These are phyloP conservation scores for Malassezia cuniculi DNA, from an alignment of 1,284 basidiomycete genomes.

Conservation along the genomic window DNA sequence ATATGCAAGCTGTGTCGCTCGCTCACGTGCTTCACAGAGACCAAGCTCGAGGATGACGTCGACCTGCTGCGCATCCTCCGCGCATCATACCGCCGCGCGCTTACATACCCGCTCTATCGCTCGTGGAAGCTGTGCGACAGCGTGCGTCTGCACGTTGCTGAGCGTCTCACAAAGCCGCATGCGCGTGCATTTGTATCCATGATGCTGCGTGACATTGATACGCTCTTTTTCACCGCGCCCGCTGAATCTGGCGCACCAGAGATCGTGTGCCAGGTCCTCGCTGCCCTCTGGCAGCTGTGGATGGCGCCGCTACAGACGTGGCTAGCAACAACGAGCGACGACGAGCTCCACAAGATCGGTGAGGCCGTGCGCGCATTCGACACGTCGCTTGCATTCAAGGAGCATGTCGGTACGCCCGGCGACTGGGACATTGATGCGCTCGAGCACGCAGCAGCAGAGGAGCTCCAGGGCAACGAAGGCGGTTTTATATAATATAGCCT, in stretches of 20 bases:
- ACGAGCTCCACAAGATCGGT: neutral
- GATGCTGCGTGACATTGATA: constrained; percentile 6
- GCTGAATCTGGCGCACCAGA: constrained; percentile 9
- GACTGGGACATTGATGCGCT: constrained; percentile 15
- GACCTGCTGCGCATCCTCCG: constrained; percentile 5
- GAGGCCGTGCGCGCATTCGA: neutral
- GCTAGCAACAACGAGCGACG: neutral
- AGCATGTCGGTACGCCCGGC: constrained; percentile 6
- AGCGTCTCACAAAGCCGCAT: constrained; percentile 1
- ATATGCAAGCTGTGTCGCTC: constrained; percentile 14
- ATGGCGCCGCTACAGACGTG: constrained; percentile 4
- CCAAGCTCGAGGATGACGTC: neutral
- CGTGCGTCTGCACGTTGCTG: constrained; percentile 5
- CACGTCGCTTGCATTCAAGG: neutral
- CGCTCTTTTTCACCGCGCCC: constrained; percentile 8
- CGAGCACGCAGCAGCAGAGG: constrained; percentile 10
- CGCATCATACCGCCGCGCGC: constrained; percentile 12
- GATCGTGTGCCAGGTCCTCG: constrained; percentile 4
- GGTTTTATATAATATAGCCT: constrained; percentile 6
- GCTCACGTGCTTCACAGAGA: constrained; percentile 1
- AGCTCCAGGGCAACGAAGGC: constrained; percentile 7
- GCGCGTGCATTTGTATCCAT: too few species aligned
- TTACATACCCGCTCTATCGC: constrained; percentile 16
- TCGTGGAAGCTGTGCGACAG: constrained; percentile 11
- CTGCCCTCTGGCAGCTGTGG: constrained; percentile 8